Evolutionary conservation across 163 green algal genomes (phyloP), one percentile per base, ranked within the genome.

Genomic region (Scenedesmus sp.): DNA sequence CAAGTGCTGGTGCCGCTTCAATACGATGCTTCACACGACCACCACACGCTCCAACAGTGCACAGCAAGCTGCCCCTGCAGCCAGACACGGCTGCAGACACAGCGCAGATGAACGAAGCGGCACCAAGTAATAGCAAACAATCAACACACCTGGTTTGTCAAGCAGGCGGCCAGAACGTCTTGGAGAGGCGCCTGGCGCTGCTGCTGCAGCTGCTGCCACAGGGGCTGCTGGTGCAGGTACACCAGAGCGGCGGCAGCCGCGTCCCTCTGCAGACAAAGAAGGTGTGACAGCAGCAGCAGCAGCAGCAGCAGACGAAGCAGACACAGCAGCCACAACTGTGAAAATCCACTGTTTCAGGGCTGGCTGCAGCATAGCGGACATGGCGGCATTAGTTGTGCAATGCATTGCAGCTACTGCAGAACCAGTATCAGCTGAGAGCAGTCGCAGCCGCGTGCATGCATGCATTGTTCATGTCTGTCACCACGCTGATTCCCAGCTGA

Each of bases 181-280:
- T 91, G 54, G 23, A 85, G 54, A 6, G 87, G 74, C 52, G 20
- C 55, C n/a, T 86, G 87, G 1, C 34, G 52, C 23, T 13, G 26
- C n/a, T 84, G 56, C 59, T 74, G 16, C 59, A 66, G 73, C 4
- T 62, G 16, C 73, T 60, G 18, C 26, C 60, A 91, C n/a, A 76
- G 20, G 12, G 87, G 87, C 18, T 91, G 87, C 87, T 86, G 55
- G 12, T 86, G 87, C 87, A 91, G 87, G 46, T 54, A 86, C 7
- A 56, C 74, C 56, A 91, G 87, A 3, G 87, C 87, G 8, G 82
- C 76, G 1, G 73, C 87, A 0, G 87, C 87, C 20, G 87, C 87
- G 79, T 91, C 74, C 18, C 59, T 76, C 87, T 76, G 16, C 66
- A 34, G 66, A 18, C 12, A 9, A 66, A 16, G 34, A 70, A 15